Conservation (phyloP, 139 green algal genomes). For the Picochlorum sp. region DNA sequence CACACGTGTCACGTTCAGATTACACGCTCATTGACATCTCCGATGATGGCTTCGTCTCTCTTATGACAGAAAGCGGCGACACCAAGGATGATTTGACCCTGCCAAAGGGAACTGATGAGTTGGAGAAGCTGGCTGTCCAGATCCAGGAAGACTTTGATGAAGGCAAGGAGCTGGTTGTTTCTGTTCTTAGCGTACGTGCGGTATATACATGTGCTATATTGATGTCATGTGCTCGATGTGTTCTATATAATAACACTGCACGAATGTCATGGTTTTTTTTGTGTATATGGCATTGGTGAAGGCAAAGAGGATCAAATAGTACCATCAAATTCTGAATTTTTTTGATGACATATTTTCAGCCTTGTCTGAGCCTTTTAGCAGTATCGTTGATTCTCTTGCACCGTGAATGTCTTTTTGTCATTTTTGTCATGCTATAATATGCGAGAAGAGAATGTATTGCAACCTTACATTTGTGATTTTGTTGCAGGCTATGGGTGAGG, state of each 20-base stretch:
- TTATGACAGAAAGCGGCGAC: constrained; percentile 87
- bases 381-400: too few species aligned
- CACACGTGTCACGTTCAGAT: constrained; percentile 70
- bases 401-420: too few species aligned
- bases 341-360: constrained; percentile 19
- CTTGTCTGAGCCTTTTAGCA: constrained; percentile 22
- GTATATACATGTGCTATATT: not conserved
- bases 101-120: constrained; percentile 81
- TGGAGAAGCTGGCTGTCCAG: constrained; percentile 69
- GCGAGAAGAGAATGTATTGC: not conserved
- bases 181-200: constrained; percentile 71
- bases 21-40: constrained; percentile 92
- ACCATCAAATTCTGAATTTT: constrained; percentile 33
- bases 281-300: not conserved
- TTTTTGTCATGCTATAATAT: too few species aligned
- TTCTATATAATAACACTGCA: too few species aligned
- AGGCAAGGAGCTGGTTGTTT: constrained; percentile 87
- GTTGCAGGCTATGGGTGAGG: constrained; percentile 71
- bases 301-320: constrained; percentile 25
- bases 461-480: not conserved
- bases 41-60: constrained; percentile 91
- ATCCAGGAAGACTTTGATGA: constrained; percentile 73
- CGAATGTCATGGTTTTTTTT: not conserved
- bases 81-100: constrained; percentile 93
- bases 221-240: not conserved